Evolutionary conservation across 1,139 yeast genomes (phyloP), one percentile per base, ranked within the genome.

Genomic region (Citeromyces siamensis): DNA sequence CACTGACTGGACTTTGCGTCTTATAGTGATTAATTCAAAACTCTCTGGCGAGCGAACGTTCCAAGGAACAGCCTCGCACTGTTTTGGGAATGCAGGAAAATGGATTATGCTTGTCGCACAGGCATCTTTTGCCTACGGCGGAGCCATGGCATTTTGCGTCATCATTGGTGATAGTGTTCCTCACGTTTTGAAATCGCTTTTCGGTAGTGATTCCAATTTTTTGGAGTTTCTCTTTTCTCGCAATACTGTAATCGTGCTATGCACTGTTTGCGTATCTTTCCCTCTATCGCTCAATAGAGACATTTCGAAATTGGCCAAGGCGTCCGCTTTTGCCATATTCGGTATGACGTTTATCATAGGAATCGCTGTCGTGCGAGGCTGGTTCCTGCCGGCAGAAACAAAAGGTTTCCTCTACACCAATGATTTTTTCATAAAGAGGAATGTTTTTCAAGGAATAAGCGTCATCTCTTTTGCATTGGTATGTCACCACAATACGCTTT

Each of bases 101-200:
- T 56, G 78, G 5, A 49, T 78, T 6, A 74, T 88, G 29, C 62
- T 88, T 16, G 49, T 80, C 4, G 75, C 94, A 0, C 94, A 88
- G 50, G 85, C 93, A 4, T 63, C 83, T 5, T 88, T 88, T 64
- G 96, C 96, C 1, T 79, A 85, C 50, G 97, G 97, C 17, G 97
- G 97, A 0, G 75, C 88, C 45, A 78, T 86, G 68, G 96, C 96
- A 2, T 88, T 85, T 56, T 82, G 95, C 45, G 90, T 88, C 38
- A 88, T 88, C 46, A 84, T 88, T 32, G 97, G 97, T 16, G 97
- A 88, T 51, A 84, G 96, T 0, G 77, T 88, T 31, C 97, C 97
- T 0, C 95, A 85, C 53, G 95, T 88, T 4, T 54, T 88, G 32
- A 64, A 74, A 41, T 75, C 88, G 2, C 56, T 86, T 28, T 68